Percentiles rank a stretch among this genome's conserved stretches.
These are phyloP conservation scores for Furcasterigmium furcatum DNA, from an alignment of 2,329 filamentous ascomycete genomes.

Conservation along the genomic window DNA sequence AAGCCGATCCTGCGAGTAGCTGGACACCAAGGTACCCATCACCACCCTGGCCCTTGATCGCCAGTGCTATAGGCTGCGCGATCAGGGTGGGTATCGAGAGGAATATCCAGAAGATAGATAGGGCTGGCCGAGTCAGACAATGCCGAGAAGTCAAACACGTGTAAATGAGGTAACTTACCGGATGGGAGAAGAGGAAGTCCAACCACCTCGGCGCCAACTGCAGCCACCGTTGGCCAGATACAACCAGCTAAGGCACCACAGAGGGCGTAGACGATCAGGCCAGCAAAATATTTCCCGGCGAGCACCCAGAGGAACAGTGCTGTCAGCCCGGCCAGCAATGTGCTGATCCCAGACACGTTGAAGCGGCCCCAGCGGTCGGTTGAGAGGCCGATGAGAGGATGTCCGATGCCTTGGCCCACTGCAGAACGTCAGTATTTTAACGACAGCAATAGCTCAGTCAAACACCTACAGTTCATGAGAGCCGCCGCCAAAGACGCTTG, in stretches of 20 bases:
- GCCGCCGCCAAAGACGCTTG: constrained; percentile 72
- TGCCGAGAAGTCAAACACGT: not conserved
- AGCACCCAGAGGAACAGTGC: constrained; percentile 72
- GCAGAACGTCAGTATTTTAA: not conserved
- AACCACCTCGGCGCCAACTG: constrained; percentile 71
- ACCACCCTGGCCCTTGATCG: constrained; percentile 40
- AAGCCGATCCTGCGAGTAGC: constrained; percentile 60
- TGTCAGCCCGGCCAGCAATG: constrained; percentile 61
- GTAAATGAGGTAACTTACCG: constrained; percentile 26
- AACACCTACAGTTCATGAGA: constrained; percentile 59
- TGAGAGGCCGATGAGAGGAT: constrained; percentile 70
- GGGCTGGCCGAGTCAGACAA: constrained; percentile 20
- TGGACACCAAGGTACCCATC: constrained; percentile 50
- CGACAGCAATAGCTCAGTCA: no score
- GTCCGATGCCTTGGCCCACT: constrained; percentile 61
- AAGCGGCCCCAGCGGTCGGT: constrained; percentile 68
- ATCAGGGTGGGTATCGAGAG: constrained; percentile 70
- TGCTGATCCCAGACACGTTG: constrained; percentile 67
- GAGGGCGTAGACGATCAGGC: constrained; percentile 69
- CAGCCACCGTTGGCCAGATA: constrained; percentile 67
- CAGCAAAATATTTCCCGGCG: constrained; percentile 59
- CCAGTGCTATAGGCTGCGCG: constrained; percentile 60
- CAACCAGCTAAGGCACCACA: constrained; percentile 67
- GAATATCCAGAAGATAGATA: constrained; percentile 70
- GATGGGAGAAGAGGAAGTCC: constrained; percentile 67